Evolutionary conservation across 2,329 filamentous ascomycete species (phyloP).

Genomic region (Trichoderma citrinoviride): DNA sequence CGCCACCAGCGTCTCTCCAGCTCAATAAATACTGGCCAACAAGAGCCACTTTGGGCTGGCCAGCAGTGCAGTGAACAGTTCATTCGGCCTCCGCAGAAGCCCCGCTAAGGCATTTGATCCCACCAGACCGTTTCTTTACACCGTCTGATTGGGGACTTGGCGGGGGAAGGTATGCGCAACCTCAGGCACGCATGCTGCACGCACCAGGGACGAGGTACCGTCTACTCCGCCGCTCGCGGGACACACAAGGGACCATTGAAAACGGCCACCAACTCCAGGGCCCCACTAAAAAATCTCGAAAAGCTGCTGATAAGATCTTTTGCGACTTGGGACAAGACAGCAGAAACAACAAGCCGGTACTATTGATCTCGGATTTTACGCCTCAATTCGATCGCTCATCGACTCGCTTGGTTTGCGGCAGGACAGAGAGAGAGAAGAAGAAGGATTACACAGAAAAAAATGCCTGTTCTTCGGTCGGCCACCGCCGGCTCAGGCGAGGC

Average conservation of each 20-base stretch:
- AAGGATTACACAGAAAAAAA: slow-evolving; percentile 31
- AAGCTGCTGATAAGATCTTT: slow-evolving; percentile 18
- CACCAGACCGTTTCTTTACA: slow-evolving; percentile 17
- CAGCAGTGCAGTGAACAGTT: not conserved
- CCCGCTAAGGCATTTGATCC: slow-evolving; percentile 9
- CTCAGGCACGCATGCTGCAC: no score
- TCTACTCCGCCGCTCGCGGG: no score
- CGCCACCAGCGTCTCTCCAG: not conserved
- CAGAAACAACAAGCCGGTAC: not conserved
- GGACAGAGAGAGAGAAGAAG: not conserved
- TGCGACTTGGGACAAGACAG: not conserved
- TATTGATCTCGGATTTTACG: not conserved
- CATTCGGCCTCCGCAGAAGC: slow-evolving; percentile 4
- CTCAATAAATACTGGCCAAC: slow-evolving; percentile 11
- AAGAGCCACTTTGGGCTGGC: slow-evolving; percentile 14
- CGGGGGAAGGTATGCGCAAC: no score
- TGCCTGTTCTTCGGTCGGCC: slow-evolving; percentile 53
- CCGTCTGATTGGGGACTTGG: not conserved
- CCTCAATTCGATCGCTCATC: not conserved
- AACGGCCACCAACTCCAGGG: not conserved
- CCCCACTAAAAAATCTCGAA: slow-evolving; percentile 22
- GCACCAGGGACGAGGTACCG: not conserved
- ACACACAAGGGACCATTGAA: no score
- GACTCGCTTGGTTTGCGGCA: no score
- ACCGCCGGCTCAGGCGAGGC: slow-evolving; percentile 52